Base-by-base conservation (phyloP, 768 basidiomycete genomes). In the Myochromella boudieri region DNA sequence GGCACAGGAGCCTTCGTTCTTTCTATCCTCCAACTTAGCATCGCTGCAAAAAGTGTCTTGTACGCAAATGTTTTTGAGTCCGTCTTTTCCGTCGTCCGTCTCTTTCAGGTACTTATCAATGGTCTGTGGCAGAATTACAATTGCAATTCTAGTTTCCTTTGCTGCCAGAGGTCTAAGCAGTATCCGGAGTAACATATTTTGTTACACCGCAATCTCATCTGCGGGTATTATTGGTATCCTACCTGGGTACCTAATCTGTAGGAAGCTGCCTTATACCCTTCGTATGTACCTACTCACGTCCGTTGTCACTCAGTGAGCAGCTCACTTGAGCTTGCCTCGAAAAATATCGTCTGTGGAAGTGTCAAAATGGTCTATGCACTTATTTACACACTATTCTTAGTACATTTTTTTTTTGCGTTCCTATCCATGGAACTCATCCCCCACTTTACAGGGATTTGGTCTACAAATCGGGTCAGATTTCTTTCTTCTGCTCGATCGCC, bases 31-130 rank as follows among this genome's bases (percentile, higher is more conserved):
- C 89, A 92, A 55, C 78, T 91, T 24, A 74, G 71, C 42, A 81
- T 90, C 12, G 90, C 87, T 12, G 71, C 78, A 32, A 87, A 85
- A 65, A 91, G 84, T 58, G 73, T 84, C 0, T 72, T 93, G 60
- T 93, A 92, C 61, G 87, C 90, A 37, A 93, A 91, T 57, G 90
- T 95, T 42, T 95, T 93, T 54, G 93, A 95, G 93, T 93, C 59
- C 64, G 86, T 71, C 20, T 24, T 44, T 43, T 29, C 25, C 18
- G 47, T 27, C 3, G 42, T 22, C 21, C 26, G 37, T 11, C 18
- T 4, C 11, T 22, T 8, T 11, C 24, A 20, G 26, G 48, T 34
- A 41, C 64, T 22, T 60, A 53, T 14, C 18, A 28, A 21, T 42
- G n/a, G 24, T 43, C 29, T 28, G 9, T 55, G 18, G 18, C 8